Base-by-base conservation (phyloP, 805 yeast species). In the Myxozyma nipponensis region DNA sequence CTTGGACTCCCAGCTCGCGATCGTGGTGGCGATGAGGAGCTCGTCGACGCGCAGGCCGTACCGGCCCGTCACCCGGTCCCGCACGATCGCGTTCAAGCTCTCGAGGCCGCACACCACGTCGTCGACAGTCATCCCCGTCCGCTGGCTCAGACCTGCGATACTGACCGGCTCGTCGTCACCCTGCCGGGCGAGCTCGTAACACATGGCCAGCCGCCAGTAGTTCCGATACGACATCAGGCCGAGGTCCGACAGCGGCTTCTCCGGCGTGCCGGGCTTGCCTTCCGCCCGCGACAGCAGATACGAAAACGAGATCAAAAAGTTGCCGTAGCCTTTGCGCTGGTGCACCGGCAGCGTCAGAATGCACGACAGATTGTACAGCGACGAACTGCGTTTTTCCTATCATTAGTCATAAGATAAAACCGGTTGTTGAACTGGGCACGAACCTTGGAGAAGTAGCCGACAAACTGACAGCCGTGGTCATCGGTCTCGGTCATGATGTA, bases 361-460 rank as follows among this genome's bases (percentile, higher is more conserved):
- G 69, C 98, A 93, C 52, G 95, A 84, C 22, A 93, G 81, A 62
- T 91, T 91, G 65, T 86, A 88, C 58, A 79, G 82, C 0, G 91
- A 79, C 26, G 82, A 76, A 57, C 82, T 84, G 52, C 84, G 71
- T 51, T 77, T 77, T 44, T 61, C 64, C 53, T 52, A 41, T 7
- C 24, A 45, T 9, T 15, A 39, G 41, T 35, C 15, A 22, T 37
- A n/a, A 30, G 6, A 35, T 28, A 17, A 37, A 10, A n/a, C 7
- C 17, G 32, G 24, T 7, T 7, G 13, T 15, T 23, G n/a, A 24
- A 26, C 13, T 15, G 18, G 5, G 15, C 15, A 25, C 53, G 9
- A 62, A 90, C 96, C 62, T 93, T 93, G 22, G 95, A 86, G 64
- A 93, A 93, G 66, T 93, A 93, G 0, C 98, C 98, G 35, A 90